phyloP scores from a whole-genome alignment of 495 filamentous ascomycete genomes.

The Aspergillus indologenus region DNA sequence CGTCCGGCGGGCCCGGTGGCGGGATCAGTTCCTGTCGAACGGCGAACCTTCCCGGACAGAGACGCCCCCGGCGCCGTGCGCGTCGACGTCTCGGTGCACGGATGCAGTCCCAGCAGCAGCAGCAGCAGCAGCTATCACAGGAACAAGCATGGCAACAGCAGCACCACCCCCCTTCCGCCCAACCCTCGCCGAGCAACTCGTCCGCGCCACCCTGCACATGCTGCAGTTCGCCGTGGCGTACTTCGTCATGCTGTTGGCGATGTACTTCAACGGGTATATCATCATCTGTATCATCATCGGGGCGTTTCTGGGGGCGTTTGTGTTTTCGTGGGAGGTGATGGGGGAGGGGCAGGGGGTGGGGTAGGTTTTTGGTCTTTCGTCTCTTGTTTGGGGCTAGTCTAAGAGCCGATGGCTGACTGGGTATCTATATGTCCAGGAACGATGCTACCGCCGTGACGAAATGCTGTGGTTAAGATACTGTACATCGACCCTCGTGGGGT shows the following conservation, averaged over 20 bases:
- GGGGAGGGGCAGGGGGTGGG: slow-evolving; percentile 1
- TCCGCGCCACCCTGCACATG: slow-evolving; percentile 63
- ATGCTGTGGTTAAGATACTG: slow-evolving; percentile 27
- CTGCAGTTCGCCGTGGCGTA: slow-evolving; percentile 68
- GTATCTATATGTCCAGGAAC: slow-evolving; percentile 23
- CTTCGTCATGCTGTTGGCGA: slow-evolving; percentile 66
- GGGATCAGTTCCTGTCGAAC: slow-evolving; percentile 17
- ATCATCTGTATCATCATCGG: slow-evolving; percentile 63
- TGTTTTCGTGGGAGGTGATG: slow-evolving; percentile 56
- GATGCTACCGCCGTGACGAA: slow-evolving; percentile 36
- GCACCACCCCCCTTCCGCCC: slow-evolving; percentile 12
- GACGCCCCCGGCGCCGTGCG: not conserved
- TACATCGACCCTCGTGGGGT: not conserved
- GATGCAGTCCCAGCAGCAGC: no score
- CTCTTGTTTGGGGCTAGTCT: not conserved
- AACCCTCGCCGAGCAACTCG: slow-evolving; percentile 53
- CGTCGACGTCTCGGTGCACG: no score
- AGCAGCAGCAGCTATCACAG: no score
- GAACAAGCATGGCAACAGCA: not conserved
- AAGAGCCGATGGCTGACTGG: no score
- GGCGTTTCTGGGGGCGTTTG: slow-evolving; percentile 56
- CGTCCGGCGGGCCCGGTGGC: slow-evolving; percentile 36
- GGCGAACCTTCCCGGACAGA: no score
- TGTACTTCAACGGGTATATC: slow-evolving; percentile 66
- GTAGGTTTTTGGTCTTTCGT: slow-evolving; percentile 15